Percentiles rank a stretch among this genome's conserved stretches.
Conservation (phyloP, 345 rosid genomes). For the Dipteronia dyeriana region DNA sequence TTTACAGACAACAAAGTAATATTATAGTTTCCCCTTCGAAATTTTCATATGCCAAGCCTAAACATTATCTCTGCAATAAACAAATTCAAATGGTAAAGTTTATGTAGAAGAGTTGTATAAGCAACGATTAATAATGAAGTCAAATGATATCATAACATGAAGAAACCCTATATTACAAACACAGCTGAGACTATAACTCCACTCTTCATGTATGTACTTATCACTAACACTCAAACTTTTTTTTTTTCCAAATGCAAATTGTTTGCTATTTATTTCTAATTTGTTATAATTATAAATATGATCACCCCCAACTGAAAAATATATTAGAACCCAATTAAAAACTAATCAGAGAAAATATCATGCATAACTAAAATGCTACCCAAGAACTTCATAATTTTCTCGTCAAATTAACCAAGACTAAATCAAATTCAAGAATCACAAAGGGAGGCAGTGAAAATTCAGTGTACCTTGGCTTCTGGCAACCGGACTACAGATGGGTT, state of each 20-base stretch:
- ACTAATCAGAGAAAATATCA: neutral
- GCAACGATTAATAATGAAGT: neutral
- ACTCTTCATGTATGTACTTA: neutral
- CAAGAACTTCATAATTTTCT: neutral
- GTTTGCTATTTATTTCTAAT: neutral
- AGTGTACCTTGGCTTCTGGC: conserved; percentile 62
- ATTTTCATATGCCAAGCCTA: neutral
- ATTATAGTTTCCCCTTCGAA: neutral
- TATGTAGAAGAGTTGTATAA: neutral
- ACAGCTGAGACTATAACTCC: neutral
- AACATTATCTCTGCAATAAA: conserved; percentile 2
- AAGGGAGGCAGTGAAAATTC: neutral
- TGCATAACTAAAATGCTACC: neutral
- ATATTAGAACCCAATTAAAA: neutral
- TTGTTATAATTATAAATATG: neutral
- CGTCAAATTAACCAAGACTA: neutral
- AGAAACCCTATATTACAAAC: neutral
- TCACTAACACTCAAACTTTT: neutral
- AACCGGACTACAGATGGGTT: conserved; percentile 44
- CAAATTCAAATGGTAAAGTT: neutral
- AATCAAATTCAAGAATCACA: neutral
- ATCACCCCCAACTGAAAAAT: neutral
- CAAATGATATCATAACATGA: neutral
- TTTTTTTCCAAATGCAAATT: neutral
- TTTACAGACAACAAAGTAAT: neutral